A percentile compares a stretch with the other conserved stretches of the same genome.
Evolutionary conservation across 1,284 basidiomycete species (phyloP).

Genomic region (Puccinia coronata): DNA sequence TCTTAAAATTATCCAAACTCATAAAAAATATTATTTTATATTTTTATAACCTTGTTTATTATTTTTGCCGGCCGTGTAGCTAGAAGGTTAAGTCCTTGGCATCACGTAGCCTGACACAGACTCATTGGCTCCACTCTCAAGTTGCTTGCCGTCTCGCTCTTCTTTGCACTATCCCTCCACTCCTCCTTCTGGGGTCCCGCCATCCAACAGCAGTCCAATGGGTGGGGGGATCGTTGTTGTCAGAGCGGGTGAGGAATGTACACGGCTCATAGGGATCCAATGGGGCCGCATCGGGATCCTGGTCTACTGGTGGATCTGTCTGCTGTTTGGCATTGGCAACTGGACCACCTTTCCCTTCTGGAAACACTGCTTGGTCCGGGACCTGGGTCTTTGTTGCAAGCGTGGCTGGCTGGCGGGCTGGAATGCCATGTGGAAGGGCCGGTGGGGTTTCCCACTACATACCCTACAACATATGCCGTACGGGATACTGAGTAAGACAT

Average conservation of each 20-base stretch:
- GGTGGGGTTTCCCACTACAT: no score
- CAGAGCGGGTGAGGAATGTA: background rate
- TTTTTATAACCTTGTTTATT: no score
- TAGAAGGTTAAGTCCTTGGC: no score
- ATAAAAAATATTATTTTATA: no score
- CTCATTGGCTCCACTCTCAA: constrained; percentile 54
- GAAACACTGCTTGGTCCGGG: background rate
- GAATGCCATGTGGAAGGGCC: background rate
- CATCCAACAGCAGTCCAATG: background rate
- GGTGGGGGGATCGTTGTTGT: background rate
- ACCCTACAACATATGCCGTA: no score
- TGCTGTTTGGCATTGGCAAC: constrained; percentile 18
- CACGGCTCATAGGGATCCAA: background rate
- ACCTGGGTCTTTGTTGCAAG: background rate
- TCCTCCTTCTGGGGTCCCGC: constrained; percentile 51
- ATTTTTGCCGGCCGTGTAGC: no score
- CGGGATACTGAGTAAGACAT: no score
- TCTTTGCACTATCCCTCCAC: constrained; percentile 40
- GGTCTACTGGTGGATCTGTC: constrained; percentile 38
- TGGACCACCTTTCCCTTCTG: constrained; percentile 34
- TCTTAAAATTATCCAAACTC: no score
- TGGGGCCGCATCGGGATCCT: constrained; percentile 30
- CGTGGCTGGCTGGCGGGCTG: background rate
- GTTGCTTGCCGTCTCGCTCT: constrained; percentile 50
- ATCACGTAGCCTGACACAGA: no score